Percentiles rank a stretch among this genome's conserved stretches.
These are phyloP conservation scores for Purshia tridentata DNA, from an alignment of 306 rosid species.

Conservation along the genomic window DNA sequence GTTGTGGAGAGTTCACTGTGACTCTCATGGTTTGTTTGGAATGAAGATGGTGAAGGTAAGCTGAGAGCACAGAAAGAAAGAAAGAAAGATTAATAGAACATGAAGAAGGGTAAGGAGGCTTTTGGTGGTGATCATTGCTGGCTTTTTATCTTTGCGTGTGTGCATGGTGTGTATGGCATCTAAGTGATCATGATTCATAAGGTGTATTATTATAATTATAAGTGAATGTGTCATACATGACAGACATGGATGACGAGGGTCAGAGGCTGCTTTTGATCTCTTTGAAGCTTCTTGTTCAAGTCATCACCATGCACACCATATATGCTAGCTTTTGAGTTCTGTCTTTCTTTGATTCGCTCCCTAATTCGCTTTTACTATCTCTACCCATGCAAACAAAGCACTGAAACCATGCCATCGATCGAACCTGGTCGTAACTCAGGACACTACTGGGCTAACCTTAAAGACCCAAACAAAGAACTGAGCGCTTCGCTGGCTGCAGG, in stretches of 20 bases:
- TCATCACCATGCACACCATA: neutral
- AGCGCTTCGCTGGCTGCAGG: too few species aligned
- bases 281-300: conserved; percentile 49
- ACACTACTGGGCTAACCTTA: neutral
- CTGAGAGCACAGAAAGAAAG: neutral
- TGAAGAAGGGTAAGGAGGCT: conserved; percentile 32
- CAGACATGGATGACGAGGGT: conserved; percentile 39
- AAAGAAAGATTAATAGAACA: neutral
- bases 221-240: conserved; percentile 29
- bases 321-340: conserved; percentile 12
- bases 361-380: conserved; percentile 6
- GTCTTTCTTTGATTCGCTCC: conserved; percentile 27
- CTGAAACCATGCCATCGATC: neutral
- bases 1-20: conserved; percentile 50
- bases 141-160: conserved; percentile 69
- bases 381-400: conserved; percentile 9
- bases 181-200: neutral
- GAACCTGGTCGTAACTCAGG: too few species aligned
- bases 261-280: conserved; percentile 43
- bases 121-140: conserved; percentile 47
- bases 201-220: conserved; percentile 2
- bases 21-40: conserved; percentile 64
- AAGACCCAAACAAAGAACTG: neutral
- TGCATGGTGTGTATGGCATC: conserved; percentile 28
- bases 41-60: neutral